Percentiles rank a stretch among this genome's conserved stretches.
phyloP scores from a whole-genome alignment of 2,329 filamentous ascomycete genomes.

The Cercospora janseana region DNA sequence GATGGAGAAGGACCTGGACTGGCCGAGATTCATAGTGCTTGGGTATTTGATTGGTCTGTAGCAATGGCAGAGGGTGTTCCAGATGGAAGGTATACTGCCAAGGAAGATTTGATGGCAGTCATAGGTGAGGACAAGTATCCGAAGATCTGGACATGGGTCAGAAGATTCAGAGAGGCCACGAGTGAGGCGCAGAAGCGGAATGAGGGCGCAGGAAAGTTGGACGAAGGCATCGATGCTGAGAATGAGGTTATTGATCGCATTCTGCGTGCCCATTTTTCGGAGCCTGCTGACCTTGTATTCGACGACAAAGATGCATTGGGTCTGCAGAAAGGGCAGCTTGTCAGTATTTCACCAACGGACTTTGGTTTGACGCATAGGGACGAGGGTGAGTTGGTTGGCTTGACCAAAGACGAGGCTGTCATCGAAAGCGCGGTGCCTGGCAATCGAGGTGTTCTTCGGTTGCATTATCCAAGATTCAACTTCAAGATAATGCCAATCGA shows the following conservation, averaged over 20 bases:
- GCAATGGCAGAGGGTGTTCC: constrained; percentile 18
- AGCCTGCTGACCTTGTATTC: constrained; percentile 4
- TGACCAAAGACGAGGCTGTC: constrained; percentile 22
- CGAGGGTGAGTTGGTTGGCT: constrained; percentile 17
- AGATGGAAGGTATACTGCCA: constrained; percentile 5
- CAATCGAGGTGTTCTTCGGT: constrained; percentile 16
- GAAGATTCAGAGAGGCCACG: constrained; percentile 16
- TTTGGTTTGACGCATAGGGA: constrained; percentile 26
- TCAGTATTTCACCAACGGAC: constrained; percentile 22
- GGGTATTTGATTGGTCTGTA: constrained; percentile 23
- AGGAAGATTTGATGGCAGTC: constrained; percentile 17
- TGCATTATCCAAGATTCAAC: constrained; percentile 27
- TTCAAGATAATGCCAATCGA: constrained; percentile 19
- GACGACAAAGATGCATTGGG: constrained; percentile 19
- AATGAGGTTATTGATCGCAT: constrained; percentile 19
- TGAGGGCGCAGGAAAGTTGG: constrained; percentile 6
- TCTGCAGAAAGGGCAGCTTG: constrained; percentile 15
- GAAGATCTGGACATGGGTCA: constrained; percentile 20
- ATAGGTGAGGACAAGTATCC: constrained; percentile 18
- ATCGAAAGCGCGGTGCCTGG: constrained; percentile 19
- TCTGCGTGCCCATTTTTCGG: constrained; percentile 12
- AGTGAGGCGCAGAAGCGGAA: constrained; percentile 14
- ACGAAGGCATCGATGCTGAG: constrained; percentile 20
- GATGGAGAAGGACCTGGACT: constrained; percentile 17
- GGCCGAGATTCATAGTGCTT: constrained; percentile 27